Conservation (phyloP, 202 grass and related monocot genomes). For the Tripidium arundinaceum region DNA sequence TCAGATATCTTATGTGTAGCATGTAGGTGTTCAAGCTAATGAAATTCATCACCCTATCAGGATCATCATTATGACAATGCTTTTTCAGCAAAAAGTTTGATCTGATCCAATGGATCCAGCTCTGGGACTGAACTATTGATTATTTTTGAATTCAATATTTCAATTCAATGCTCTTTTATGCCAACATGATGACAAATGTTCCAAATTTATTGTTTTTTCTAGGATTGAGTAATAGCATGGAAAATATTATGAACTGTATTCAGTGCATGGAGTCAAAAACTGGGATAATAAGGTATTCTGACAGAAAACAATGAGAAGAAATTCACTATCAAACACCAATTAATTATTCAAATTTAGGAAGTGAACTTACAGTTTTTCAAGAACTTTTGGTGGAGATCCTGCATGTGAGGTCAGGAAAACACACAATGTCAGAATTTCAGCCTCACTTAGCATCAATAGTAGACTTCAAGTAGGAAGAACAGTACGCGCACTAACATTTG, state of each 20-base stretch:
- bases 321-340: slow-evolving; percentile 1
- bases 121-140: neutral
- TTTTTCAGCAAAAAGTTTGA: neutral
- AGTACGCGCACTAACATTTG: slow-evolving; percentile 57
- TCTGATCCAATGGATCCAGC: neutral
- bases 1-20: neutral
- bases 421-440: neutral
- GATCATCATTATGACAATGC: neutral
- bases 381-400: slow-evolving; percentile 86
- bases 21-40: slow-evolving; percentile 11
- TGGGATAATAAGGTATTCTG: neutral
- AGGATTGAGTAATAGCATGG: neutral
- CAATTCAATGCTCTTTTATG: neutral
- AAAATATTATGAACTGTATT: neutral
- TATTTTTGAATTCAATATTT: neutral
- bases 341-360: slow-evolving; percentile 11
- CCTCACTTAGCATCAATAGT: slow-evolving; percentile 21
- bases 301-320: neutral
- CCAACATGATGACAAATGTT: neutral
- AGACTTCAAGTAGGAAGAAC: slow-evolving; percentile 13
- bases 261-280: neutral
- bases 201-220: neutral
- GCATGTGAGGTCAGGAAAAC: slow-evolving; percentile 30
- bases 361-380: slow-evolving; percentile 54
- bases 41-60: neutral